These are phyloP conservation scores for Cystobasidium pallidum DNA, from an alignment of 1,284 basidiomycete species.

Conservation along the genomic window DNA sequence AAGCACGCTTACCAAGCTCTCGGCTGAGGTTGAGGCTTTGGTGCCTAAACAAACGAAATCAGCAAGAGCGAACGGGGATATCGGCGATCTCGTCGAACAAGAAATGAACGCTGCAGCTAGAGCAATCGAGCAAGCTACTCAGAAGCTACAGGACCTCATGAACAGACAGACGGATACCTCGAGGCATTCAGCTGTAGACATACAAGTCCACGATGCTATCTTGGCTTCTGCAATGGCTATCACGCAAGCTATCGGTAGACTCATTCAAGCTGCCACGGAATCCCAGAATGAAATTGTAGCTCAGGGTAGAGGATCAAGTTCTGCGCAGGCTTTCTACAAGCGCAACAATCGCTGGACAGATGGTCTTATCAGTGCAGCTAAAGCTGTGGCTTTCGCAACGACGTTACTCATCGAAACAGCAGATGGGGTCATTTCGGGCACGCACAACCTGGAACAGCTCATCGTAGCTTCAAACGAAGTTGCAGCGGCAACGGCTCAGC, in stretches of 20 bases:
- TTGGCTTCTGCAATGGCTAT: constrained; percentile 90
- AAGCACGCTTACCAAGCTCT: constrained; percentile 77
- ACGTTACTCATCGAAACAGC: constrained; percentile 94
- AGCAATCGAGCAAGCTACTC: constrained; percentile 91
- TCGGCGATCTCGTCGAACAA: constrained; percentile 93
- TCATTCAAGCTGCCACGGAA: constrained; percentile 95
- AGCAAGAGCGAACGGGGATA: constrained; percentile 82
- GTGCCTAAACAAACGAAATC: constrained; percentile 78
- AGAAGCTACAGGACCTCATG: constrained; percentile 86
- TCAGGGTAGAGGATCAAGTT: constrained; percentile 87
- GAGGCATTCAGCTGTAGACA: constrained; percentile 83
- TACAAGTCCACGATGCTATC: constrained; percentile 98
- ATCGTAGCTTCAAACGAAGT: constrained; percentile 99
- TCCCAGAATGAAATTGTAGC: constrained; percentile 98
- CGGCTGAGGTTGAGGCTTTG: constrained; percentile 81
- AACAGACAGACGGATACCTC: constrained; percentile 79
- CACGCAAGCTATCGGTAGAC: constrained; percentile 88
- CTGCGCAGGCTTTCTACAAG: constrained; percentile 97
- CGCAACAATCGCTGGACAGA: constrained; percentile 99
- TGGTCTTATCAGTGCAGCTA: constrained; percentile 96
- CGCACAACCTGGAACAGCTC: constrained; percentile 95
- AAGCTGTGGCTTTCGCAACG: constrained; percentile 97
- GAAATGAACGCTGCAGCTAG: constrained; percentile 93
- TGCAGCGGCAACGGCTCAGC: constrained; percentile 91
- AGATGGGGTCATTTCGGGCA: constrained; percentile 94